phyloP scores from a whole-genome alignment of 371 early-diverging fungal genomes.

The Amoeboaphelidium protococcarum region DNA sequence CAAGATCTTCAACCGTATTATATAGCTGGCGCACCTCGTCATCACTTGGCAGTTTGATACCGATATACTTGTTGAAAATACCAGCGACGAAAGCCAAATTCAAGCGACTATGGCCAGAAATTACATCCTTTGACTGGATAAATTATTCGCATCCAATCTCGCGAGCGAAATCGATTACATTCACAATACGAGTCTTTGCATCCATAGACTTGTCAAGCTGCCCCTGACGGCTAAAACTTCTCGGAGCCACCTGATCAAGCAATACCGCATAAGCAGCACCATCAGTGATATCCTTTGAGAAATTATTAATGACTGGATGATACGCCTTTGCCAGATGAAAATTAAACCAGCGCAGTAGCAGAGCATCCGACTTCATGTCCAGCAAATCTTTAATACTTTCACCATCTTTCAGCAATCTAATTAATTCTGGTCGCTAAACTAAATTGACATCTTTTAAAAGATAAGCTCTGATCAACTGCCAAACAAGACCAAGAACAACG shows the following conservation, averaged over 20 bases:
- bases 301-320: neutral
- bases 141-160: neutral
- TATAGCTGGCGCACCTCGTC: slow-evolving; percentile 6
- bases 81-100: slow-evolving; percentile 10
- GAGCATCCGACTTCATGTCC: neutral
- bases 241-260: neutral
- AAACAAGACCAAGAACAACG: slow-evolving; percentile 10
- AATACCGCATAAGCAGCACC: neutral
- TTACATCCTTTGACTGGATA: slow-evolving; percentile 4
- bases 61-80: slow-evolving; percentile 8
- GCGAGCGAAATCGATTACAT: neutral
- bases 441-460: slow-evolving; percentile 7
- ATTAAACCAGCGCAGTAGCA: slow-evolving; percentile 1
- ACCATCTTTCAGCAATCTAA: slow-evolving; percentile 5
- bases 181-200: neutral
- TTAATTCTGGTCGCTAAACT: slow-evolving; percentile 8
- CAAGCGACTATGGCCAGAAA: slow-evolving; percentile 5
- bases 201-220: neutral
- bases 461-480: slow-evolving; percentile 10
- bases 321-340: neutral
- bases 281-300: neutral
- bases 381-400: neutral
- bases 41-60: slow-evolving; percentile 9
- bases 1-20: neutral
- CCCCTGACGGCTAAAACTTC: neutral